Evolutionary conservation across 2,329 filamentous ascomycete species (phyloP), one percentile per base, ranked within the genome.

Genomic region (Paecilomyces sp.): DNA sequence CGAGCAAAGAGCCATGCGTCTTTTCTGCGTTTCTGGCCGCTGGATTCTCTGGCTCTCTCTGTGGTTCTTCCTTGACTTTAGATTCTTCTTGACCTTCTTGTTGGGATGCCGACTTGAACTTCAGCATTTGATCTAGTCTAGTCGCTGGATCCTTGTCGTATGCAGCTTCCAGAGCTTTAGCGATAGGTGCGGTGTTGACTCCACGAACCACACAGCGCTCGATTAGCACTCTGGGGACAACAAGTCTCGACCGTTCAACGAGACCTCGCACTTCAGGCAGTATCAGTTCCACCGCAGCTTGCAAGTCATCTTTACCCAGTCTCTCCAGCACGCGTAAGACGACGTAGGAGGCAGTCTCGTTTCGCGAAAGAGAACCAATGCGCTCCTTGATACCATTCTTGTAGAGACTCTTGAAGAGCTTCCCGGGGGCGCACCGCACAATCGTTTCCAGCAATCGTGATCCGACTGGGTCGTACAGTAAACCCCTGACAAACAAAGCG

Each of bases 371-470:
- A 47, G 86, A 89, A 24, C 87, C 86, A 67, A 97, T 89, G 28
- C 91, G 85, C 13, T 89, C 87, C 62, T 88, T 88, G 74, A 97
- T 89, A 64, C 92, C 85, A 65, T 88, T 87, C 60, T 83, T 85
- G 76, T 95, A 93, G 5, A 99, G 82, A 13, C 86, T 84, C 75
- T 96, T 97, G 84, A 97, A 99, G 34, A 92, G 77, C 75, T 94
- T 96, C 52, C 90, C 92, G 0, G 94, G 92, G 15, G 88, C 86
- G 70, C 89, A 83, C 28, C 87, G 84, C 63, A 97, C 85, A 63
- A 99, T 88, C 0, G 88, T 91, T 77, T 99, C 94, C 24, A 97
- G 82, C 1, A 99, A 81, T 53, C 93, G 88, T 3, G 93, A 97
- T 15, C 94, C 94, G 57, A 97, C 88, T 1, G 89, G 83, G 70